These are phyloP conservation scores for Pleurotus platypus DNA, from an alignment of 768 basidiomycete genomes.

Conservation along the genomic window DNA sequence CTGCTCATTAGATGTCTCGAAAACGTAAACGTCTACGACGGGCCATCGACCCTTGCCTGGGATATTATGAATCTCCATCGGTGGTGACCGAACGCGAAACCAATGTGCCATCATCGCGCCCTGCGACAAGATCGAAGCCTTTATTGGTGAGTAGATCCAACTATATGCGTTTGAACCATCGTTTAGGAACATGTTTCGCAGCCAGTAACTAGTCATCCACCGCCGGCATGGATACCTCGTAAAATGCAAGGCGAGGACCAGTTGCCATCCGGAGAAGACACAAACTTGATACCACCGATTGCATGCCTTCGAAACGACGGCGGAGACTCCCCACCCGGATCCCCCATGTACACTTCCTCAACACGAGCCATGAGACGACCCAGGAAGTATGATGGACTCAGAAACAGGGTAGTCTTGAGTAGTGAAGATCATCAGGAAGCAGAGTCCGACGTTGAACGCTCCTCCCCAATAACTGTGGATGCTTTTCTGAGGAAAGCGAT, in stretches of 20 bases:
- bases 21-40: too few species aligned
- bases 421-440: not conserved
- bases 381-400: not conserved
- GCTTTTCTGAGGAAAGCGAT: not conserved
- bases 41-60: too few species aligned
- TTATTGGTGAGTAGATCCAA: too few species aligned
- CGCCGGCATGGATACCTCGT: not conserved
- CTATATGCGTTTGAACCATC: too few species aligned
- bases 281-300: not conserved
- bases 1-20: too few species aligned
- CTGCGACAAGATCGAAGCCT: too few species aligned
- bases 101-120: too few species aligned
- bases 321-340: not conserved
- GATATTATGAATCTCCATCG: too few species aligned
- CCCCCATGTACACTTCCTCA: too few species aligned
- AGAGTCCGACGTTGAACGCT: not conserved
- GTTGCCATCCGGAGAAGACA: not conserved
- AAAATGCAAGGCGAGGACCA: too few species aligned
- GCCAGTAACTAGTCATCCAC: conserved; percentile 2
- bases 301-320: not conserved
- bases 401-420: not conserved
- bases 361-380: not conserved
- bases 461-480: not conserved
- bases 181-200: not conserved
- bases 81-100: too few species aligned